Base-by-base conservation (phyloP, 2,329 filamentous ascomycete species). In the Phialemoniopsis sp. region DNA sequence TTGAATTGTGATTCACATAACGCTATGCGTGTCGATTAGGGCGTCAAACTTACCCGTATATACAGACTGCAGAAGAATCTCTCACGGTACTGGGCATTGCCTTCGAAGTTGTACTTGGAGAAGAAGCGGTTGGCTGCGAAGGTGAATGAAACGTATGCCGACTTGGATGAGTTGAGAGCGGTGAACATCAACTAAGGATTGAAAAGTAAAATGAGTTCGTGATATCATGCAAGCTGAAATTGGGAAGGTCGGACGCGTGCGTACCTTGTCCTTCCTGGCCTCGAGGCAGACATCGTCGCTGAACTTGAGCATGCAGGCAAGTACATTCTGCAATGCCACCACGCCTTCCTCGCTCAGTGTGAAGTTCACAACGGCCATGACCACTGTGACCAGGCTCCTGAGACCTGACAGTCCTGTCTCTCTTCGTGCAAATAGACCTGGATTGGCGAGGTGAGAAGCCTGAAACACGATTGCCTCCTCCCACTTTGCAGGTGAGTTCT, bases 221-320 rank as follows among this genome's bases (percentile, higher is more conserved):
- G 19, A 18, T 29, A 18, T 14, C 12, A 31, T 14, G 13, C 16
- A n/a, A 34, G 13, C 19, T 13, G 21, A 35, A 26, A 18, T 9
- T 18, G n/a, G 14, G 18, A 30, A 29, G 28, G 16, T 21, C 21
- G 14, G 29, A 37, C 16, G 7, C 21, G 30, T 29, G 43, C 58
- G 39, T 61, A 85, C 85, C 57, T 76, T 78, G 52, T 88, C 82
- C 46, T 73, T 77, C 50, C 76, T 73, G 28, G 84, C 83, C 59
- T 90, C 87, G 31, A 91, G 70, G 18, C 80, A 85, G 15, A 91
- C 85, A 34, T 84, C 78, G 50, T 91, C 87, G 57, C 82, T 86
- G 65, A 91, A 90, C 60, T 88, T 89, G 54, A 78, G 77, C 18
- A 91, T 72, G 58, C 87, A 91, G 16, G 80, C 70, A 41, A 91